Percentiles rank a stretch among this genome's conserved stretches.
Conservation (phyloP, 768 basidiomycete species). For the Wakefieldia striispora region DNA sequence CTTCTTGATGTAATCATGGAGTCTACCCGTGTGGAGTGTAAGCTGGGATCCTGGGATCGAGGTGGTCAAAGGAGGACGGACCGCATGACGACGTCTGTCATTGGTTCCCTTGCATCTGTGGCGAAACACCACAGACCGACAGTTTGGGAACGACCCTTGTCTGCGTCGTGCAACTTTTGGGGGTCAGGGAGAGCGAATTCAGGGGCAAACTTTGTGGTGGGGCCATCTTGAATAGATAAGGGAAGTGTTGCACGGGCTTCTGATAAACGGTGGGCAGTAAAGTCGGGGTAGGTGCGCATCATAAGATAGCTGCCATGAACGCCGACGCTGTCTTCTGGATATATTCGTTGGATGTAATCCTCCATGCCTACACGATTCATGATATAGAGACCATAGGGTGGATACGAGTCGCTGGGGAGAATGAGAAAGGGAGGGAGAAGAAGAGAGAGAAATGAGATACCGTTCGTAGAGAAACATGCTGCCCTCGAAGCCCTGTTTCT, state of each 20-base stretch:
- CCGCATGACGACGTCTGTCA: constrained; percentile 72
- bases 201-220: constrained; percentile 47
- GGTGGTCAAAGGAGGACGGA: constrained; percentile 27
- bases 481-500: constrained; percentile 83
- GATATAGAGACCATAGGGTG: constrained; percentile 82
- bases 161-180: constrained; percentile 41
- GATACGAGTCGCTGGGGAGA: constrained; percentile 60
- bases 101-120: constrained; percentile 64
- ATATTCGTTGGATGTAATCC: constrained; percentile 71
- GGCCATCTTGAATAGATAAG: constrained; percentile 27
- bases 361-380: constrained; percentile 79
- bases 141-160: constrained; percentile 56
- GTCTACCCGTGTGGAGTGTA: constrained; percentile 33
- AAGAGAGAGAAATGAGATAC: constrained; percentile 33
- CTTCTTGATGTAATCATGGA: constrained; percentile 65
- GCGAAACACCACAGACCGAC: constrained; percentile 78
- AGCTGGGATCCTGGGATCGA: neutral
- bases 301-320: constrained; percentile 64
- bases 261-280: constrained; percentile 49
- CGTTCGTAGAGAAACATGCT: constrained; percentile 88
- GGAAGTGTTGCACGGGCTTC: constrained; percentile 29
- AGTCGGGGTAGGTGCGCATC: constrained; percentile 72
- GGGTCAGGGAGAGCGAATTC: constrained; percentile 44
- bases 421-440: constrained; percentile 9
- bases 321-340: constrained; percentile 74